Evolutionary conservation across 345 rosid species (phyloP), one percentile per base, ranked within the genome.

Genomic region (Linum tenue): DNA sequence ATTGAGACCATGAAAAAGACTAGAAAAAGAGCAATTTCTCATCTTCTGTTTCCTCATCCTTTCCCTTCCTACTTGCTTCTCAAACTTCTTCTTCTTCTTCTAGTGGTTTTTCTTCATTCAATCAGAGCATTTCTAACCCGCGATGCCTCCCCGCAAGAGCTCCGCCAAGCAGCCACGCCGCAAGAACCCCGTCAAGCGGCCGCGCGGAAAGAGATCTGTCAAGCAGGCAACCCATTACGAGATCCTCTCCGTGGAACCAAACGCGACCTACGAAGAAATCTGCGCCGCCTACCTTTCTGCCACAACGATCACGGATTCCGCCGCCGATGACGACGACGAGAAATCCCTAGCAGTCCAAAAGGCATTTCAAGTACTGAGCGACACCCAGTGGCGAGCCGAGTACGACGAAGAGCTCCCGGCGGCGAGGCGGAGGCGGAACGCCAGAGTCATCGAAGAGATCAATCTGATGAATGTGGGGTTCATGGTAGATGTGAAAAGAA

Each of bases 341-440:
- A 78, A 62, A 55, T 90, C 88, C 69, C 67, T 87, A 43, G 82
- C 78, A 72, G 75, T 83, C 11, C 90, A 88, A 63, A 83, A 84
- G 66, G 98, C 97, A 9, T 88, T 97, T 97, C 82, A 81, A 79
- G 70, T 85, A 55, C 82, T 88, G 11, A 72, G 92, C 62, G 72
- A 88, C 56, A 65, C 88, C 1, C 82, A 74, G 68, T 81, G 75
- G 1, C 84, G 92, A 0, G 77, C 78, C 10, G 69, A 64, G 53
- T 88, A 90, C 59, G 91, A 92, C 65, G 71, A 64, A 3, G 82
- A 86, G 69, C 81, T 92, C 43, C 76, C 58, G 37, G 78, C 80
- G 43, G 78, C 77, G n/a, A 82, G 87, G 55, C 31, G 31, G 31
- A 22, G 31, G 31, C 70, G 69, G 50, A 88, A 85, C 55, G 64